These are phyloP conservation scores for Boletus rubescentipes DNA, from an alignment of 768 basidiomycete genomes.

Conservation along the genomic window DNA sequence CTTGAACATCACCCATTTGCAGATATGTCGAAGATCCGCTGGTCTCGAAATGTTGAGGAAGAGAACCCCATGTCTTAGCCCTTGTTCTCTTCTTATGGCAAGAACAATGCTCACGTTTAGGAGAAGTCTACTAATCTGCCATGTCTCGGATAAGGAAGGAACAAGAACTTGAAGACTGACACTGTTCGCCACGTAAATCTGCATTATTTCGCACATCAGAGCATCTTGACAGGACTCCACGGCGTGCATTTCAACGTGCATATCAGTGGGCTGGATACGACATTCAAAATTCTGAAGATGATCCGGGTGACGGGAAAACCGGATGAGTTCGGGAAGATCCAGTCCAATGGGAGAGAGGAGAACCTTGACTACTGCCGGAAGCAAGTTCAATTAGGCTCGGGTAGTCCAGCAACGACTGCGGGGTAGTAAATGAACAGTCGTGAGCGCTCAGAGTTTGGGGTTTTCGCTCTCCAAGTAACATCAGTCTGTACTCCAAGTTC, in stretches of 20 bases:
- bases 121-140: constrained; percentile 17
- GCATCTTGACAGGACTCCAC: constrained; percentile 7
- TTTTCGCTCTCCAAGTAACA: not conserved
- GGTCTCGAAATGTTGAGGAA: constrained; percentile 9
- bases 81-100: constrained; percentile 35
- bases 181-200: constrained; percentile 24
- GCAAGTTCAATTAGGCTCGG: constrained; percentile 5
- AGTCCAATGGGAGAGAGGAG: constrained; percentile 15
- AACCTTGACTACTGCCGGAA: not conserved
- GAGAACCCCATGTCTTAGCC: constrained; percentile 18
- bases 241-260: constrained; percentile 7
- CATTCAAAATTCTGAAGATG: constrained; percentile 13
- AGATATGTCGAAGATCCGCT: constrained; percentile 18
- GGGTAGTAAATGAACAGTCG: constrained; percentile 14
- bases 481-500: not conserved
- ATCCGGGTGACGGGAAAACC: constrained; percentile 24
- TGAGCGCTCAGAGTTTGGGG: not conserved
- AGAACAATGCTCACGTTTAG: constrained; percentile 27
- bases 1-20: constrained; percentile 16
- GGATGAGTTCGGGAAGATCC: constrained; percentile 19
- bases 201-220: constrained; percentile 16
- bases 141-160: constrained; percentile 22
- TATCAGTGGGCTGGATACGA: not conserved
- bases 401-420: constrained; percentile 2
- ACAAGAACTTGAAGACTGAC: constrained; percentile 6